A percentile compares a stretch with the other conserved stretches of the same genome.
Conservation (phyloP, 192 early-diverging fungal genomes). For the Anaeromyces robustus region DNA sequence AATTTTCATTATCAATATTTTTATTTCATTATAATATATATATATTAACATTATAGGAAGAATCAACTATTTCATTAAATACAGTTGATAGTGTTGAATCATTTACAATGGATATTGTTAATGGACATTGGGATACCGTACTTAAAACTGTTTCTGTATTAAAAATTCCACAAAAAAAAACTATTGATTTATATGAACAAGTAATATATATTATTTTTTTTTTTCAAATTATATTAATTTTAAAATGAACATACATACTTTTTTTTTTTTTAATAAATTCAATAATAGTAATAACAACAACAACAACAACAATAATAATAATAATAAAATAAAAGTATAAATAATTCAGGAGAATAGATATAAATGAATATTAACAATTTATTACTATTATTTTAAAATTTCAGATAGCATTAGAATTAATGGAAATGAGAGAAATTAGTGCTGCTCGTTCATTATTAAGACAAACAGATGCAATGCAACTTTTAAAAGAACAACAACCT, state of each 20-base stretch:
- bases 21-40: not conserved
- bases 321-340: too few relatives aligned
- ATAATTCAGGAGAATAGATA: too few relatives aligned
- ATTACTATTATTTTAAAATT: too few relatives aligned
- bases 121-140: conserved; percentile 79
- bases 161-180: conserved; percentile 45
- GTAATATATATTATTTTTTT: too few relatives aligned
- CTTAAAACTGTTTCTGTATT: conserved; percentile 52
- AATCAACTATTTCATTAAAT: conserved; percentile 62
- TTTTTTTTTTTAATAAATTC: not conserved
- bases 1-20: not conserved
- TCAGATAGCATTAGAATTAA: conserved; percentile 75
- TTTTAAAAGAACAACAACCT: conserved; percentile 51
- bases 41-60: conserved; percentile 29
- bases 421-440: conserved; percentile 64
- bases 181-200: conserved; percentile 82
- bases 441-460: conserved; percentile 70
- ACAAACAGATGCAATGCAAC: conserved; percentile 83
- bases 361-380: too few relatives aligned
- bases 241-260: not conserved
- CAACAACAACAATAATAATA: not conserved
- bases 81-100: conserved; percentile 64
- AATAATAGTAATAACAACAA: not conserved
- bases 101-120: conserved; percentile 56
- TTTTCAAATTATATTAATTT: too few relatives aligned